Base-by-base conservation (phyloP, 2,329 filamentous ascomycete species). In the Arthroderma sp. region DNA sequence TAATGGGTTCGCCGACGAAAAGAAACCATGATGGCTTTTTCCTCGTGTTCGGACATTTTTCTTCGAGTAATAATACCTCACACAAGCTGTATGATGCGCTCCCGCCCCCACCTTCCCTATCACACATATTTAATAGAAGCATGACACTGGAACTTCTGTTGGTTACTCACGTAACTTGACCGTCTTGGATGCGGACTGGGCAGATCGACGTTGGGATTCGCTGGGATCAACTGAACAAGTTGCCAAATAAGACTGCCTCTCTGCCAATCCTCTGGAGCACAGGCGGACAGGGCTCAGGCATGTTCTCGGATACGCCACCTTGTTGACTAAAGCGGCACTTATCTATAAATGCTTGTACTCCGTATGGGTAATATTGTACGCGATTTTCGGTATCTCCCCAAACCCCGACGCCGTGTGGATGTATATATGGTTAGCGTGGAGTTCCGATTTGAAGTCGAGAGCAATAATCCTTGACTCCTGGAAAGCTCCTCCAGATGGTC, bases 21-120 rank as follows among this genome's bases (percentile, higher is more conserved):
- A 51, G 44, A 19, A 51, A 51, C 44, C 44, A 33, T 51, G 44
- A 51, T 51, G 44, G 44, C 44, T 51, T 51, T 28, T 51, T 33
- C 44, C 44, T 51, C 44, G 44, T 51, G 25, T 51, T 51, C 44
- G 44, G 44, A 51, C 44, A 51, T 51, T 51, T 51, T 38, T 51
- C 25, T 31, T 51, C 44, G 44, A 51, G 44, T 33, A 19, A 51
- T 51, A 51, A 51, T 33, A 51, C 13, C 2, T 31, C 28, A n/a
- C 44, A n/a, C 44, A 51, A 33, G 47, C 13, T 21, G 17, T 43
- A 33, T 33, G 47, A 51, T 33, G 28, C 47, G 28, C 47, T 31
- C 25, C 25, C 15, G 25, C 25, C 25, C 47, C 47, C 47, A 51
- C 47, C 17, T 51, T n/a, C 47, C 25, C 28, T 33, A 49, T 31